These are phyloP conservation scores for Fusarium newnesense DNA, from an alignment of 2,329 filamentous ascomycete genomes.

Conservation along the genomic window DNA sequence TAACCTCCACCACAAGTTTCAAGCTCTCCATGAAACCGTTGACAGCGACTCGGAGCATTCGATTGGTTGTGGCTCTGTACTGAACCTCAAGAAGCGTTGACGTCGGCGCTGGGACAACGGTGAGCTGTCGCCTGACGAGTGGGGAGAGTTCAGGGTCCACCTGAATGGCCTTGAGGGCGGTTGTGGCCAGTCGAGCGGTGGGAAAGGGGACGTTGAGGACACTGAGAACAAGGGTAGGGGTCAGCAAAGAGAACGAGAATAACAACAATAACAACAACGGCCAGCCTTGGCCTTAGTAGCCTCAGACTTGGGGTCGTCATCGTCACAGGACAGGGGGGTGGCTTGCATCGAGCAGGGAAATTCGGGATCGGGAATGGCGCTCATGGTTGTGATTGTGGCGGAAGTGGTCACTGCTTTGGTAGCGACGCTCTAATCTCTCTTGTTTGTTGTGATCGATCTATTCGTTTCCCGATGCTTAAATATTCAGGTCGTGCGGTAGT, in stretches of 20 bases:
- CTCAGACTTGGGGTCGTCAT: constrained; percentile 25
- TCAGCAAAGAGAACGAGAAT: constrained; percentile 20
- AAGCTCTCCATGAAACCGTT: constrained; percentile 97
- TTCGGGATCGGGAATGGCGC: constrained; percentile 54
- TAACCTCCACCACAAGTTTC: constrained; percentile 84
- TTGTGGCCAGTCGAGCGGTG: constrained; percentile 77
- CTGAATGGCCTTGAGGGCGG: constrained; percentile 78
- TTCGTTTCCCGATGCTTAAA: constrained; percentile 11
- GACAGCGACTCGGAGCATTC: constrained; percentile 95
- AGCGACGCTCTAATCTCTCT: constrained; percentile 17
- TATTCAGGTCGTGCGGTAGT: background rate
- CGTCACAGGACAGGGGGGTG: constrained; percentile 25
- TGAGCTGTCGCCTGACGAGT: constrained; percentile 79
- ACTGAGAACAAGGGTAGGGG: constrained; percentile 55
- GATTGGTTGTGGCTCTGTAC: constrained; percentile 90
- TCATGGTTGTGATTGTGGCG: constrained; percentile 47
- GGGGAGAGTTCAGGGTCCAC: constrained; percentile 92
- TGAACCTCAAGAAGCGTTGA: constrained; percentile 71
- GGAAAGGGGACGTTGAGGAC: constrained; percentile 84
- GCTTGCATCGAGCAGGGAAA: constrained; percentile 74
- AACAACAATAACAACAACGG: constrained; percentile 30
- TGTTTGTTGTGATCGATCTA: constrained; percentile 30
- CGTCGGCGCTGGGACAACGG: constrained; percentile 56
- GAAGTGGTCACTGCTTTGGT: constrained; percentile 32
- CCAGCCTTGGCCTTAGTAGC: constrained; percentile 9